These are phyloP conservation scores for Schizosaccharomyces cryophilus DNA, from an alignment of 805 yeast species.

Conservation along the genomic window DNA sequence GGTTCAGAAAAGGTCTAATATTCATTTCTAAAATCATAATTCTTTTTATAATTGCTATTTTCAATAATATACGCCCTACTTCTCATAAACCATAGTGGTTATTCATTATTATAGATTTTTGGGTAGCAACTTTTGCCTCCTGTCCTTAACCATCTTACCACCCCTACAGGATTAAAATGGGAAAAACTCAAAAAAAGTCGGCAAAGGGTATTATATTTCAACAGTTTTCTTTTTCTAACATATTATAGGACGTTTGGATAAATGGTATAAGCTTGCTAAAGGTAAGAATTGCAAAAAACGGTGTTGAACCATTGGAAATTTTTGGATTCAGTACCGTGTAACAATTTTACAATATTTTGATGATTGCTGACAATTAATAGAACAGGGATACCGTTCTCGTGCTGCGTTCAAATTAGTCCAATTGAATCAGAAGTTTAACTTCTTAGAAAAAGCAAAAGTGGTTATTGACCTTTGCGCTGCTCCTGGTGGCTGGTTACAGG, in stretches of 20 bases:
- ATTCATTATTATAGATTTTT: no score
- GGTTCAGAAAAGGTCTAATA: no score
- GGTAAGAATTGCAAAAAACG: slow-evolving; percentile 18
- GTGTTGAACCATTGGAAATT: slow-evolving; percentile 19
- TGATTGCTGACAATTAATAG: neutral
- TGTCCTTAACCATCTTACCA: neutral
- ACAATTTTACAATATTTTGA: neutral
- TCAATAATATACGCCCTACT: no score
- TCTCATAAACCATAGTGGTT: no score
- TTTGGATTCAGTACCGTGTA: neutral
- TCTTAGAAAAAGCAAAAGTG: slow-evolving; percentile 78
- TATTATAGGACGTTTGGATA: slow-evolving; percentile 73
- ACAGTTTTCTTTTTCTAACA: no score
- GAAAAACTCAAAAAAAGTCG: slow-evolving; percentile 9
- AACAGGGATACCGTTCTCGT: slow-evolving; percentile 79
- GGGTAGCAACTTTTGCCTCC: neutral
- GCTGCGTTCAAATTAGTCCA: slow-evolving; percentile 89
- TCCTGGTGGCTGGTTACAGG: slow-evolving; percentile 96
- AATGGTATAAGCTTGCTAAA: slow-evolving; percentile 85
- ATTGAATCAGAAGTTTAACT: slow-evolving; percentile 86
- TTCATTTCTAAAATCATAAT: no score
- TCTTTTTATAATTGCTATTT: no score
- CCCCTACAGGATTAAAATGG: slow-evolving; percentile 4
- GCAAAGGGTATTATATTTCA: neutral
- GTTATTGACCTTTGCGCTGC: slow-evolving; percentile 97